Evolutionary conservation across 169 alveolate genomes (phyloP).

Genomic region (Babesia sp.): DNA sequence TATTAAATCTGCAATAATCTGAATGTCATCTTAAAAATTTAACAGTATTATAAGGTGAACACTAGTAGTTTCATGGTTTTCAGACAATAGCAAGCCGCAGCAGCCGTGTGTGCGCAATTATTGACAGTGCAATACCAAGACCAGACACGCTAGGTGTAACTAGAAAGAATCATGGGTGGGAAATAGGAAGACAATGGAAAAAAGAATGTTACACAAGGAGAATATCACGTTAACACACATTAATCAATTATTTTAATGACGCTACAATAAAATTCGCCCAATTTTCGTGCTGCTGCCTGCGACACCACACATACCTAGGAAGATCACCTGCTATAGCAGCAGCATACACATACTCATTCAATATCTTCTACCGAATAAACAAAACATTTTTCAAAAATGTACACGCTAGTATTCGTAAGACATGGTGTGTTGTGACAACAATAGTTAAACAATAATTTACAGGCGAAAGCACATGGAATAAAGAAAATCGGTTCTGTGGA

Average conservation of each 20-base stretch:
- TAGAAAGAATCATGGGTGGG: no score
- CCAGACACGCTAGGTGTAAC: no score
- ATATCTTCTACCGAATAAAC: neutral
- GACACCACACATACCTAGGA: neutral
- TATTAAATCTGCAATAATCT: no score
- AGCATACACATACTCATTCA: neutral
- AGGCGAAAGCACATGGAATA: constrained; percentile 96
- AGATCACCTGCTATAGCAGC: neutral
- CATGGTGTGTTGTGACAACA: constrained; percentile 40
- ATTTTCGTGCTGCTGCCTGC: neutral
- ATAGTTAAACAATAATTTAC: neutral
- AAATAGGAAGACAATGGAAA: no score
- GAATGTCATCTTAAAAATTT: no score
- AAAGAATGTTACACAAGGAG: no score
- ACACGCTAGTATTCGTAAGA: constrained; percentile 46
- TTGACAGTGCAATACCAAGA: no score
- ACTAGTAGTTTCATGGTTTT: no score
- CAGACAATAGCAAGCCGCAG: no score
- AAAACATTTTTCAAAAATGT: constrained; percentile 3
- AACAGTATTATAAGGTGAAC: no score
- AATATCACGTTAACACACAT: no score
- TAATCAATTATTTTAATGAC: neutral
- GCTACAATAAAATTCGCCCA: neutral
- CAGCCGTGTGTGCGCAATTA: no score
- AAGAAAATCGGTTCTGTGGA: constrained; percentile 96